These are phyloP conservation scores for Tricholoma furcatifolium DNA, from an alignment of 768 basidiomycete genomes.

Conservation along the genomic window DNA sequence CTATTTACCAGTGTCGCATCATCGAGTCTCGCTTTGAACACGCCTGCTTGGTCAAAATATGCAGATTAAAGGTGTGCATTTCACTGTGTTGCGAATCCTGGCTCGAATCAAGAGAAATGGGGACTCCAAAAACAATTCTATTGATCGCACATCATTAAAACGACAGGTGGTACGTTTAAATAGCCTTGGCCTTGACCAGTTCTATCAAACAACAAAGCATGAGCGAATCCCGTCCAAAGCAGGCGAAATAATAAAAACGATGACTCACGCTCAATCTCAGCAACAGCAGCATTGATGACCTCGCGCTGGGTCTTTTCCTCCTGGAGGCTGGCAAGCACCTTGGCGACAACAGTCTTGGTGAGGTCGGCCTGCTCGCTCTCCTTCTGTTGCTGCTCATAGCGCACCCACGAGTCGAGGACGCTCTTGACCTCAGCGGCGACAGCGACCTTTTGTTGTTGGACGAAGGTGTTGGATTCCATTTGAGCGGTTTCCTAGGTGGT, in stretches of 20 bases:
- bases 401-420: slow-evolving; percentile 97
- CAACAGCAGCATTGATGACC: slow-evolving; percentile 73
- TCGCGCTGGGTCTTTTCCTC: slow-evolving; percentile 92
- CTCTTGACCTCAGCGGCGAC: slow-evolving; percentile 88
- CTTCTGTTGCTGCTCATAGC: slow-evolving; percentile 95
- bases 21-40: too few relatives aligned
- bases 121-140: slow-evolving; percentile 4
- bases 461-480: slow-evolving; percentile 87
- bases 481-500: slow-evolving; percentile 78
- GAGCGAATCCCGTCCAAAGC: background rate
- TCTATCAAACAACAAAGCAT: slow-evolving; percentile 40
- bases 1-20: too few relatives aligned
- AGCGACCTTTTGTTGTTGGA: slow-evolving; percentile 84
- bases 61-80: too few relatives aligned
- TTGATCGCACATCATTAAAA: background rate
- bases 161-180: slow-evolving; percentile 46
- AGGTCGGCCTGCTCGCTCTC: slow-evolving; percentile 95
- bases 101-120: too few relatives aligned
- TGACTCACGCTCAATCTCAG: slow-evolving; percentile 90
- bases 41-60: too few relatives aligned
- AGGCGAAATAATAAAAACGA: background rate
- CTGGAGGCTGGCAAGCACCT: slow-evolving; percentile 77
- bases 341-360: slow-evolving; percentile 83
- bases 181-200: slow-evolving; percentile 89
- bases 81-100: too few relatives aligned